A percentile compares a stretch with the other conserved stretches of the same genome.
Evolutionary conservation across 306 rosid species (phyloP).

Genomic region (Fragaria vesca): DNA sequence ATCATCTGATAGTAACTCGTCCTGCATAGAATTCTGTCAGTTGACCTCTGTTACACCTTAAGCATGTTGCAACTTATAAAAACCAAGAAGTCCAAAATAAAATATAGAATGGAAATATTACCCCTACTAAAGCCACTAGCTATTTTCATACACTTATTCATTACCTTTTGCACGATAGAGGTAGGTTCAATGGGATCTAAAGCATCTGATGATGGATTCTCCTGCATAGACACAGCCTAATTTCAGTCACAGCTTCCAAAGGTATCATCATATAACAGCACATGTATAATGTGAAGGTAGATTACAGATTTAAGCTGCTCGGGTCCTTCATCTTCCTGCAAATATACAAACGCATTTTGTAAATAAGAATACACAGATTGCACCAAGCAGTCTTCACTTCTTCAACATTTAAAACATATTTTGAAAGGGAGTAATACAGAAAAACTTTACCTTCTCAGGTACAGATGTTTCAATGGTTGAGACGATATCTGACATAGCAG

Average conservation of each 20-base stretch:
- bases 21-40: constrained; percentile 29
- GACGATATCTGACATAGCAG: constrained; percentile 6
- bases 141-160: background rate
- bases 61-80: background rate
- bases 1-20: constrained; percentile 22
- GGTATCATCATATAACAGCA: background rate
- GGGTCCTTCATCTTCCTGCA: constrained; percentile 36
- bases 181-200: constrained; percentile 21
- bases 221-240: constrained; percentile 32
- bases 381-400: background rate
- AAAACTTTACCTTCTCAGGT: constrained; percentile 26
- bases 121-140: background rate
- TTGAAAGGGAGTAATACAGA: background rate
- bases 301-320: constrained; percentile 27
- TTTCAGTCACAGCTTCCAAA: constrained; percentile 5
- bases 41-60: constrained; percentile 1
- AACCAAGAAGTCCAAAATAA: background rate
- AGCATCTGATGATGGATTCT: constrained; percentile 21
- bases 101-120: background rate
- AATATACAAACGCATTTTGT: background rate
- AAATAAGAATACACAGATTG: background rate
- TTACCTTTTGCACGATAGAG: constrained; percentile 41
- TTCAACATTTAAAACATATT: background rate
- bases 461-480: constrained; percentile 20
- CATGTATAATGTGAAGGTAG: constrained; percentile 13